These are phyloP conservation scores for Imleria badia DNA, from an alignment of 768 basidiomycete species.

Conservation along the genomic window DNA sequence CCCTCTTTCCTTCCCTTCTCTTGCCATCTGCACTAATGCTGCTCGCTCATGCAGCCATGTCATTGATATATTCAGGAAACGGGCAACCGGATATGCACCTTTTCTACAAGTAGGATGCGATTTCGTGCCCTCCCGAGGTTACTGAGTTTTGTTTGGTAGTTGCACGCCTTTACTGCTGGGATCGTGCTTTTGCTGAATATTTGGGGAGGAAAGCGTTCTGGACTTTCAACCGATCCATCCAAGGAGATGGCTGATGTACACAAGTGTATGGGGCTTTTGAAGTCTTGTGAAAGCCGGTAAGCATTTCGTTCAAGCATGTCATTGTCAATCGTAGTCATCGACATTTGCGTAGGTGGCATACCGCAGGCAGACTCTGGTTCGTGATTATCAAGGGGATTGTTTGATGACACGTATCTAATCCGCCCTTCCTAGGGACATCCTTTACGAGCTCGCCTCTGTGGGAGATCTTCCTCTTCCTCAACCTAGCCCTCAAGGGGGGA, in stretches of 20 bases:
- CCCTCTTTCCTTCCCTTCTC: constrained; percentile 52
- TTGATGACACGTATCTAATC: neutral
- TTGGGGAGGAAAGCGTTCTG: constrained; percentile 49
- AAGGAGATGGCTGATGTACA: constrained; percentile 53
- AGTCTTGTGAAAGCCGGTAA: constrained; percentile 35
- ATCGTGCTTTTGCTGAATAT: constrained; percentile 56
- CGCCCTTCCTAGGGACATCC: constrained; percentile 53
- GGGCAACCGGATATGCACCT: constrained; percentile 26
- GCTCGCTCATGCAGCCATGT: constrained; percentile 75
- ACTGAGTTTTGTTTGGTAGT: constrained; percentile 19
- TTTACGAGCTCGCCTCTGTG: constrained; percentile 69
- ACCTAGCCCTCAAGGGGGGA: constrained; percentile 45
- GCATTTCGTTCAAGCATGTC: constrained; percentile 3
- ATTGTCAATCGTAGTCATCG: neutral
- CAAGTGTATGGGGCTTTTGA: constrained; percentile 46
- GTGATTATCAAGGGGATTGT: constrained; percentile 9
- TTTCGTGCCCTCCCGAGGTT: neutral
- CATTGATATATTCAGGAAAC: constrained; percentile 53
- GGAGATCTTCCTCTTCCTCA: constrained; percentile 70
- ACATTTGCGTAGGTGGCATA: constrained; percentile 40
- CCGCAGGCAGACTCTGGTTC: constrained; percentile 49
- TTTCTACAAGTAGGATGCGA: constrained; percentile 31
- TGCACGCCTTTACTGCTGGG: constrained; percentile 46
- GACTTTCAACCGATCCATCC: constrained; percentile 39
- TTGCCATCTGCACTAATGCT: constrained; percentile 86